Percentiles rank a stretch among this genome's conserved stretches.
Evolutionary conservation across 1,284 basidiomycete genomes (phyloP).

Genomic region (Hymenochaete sp.): DNA sequence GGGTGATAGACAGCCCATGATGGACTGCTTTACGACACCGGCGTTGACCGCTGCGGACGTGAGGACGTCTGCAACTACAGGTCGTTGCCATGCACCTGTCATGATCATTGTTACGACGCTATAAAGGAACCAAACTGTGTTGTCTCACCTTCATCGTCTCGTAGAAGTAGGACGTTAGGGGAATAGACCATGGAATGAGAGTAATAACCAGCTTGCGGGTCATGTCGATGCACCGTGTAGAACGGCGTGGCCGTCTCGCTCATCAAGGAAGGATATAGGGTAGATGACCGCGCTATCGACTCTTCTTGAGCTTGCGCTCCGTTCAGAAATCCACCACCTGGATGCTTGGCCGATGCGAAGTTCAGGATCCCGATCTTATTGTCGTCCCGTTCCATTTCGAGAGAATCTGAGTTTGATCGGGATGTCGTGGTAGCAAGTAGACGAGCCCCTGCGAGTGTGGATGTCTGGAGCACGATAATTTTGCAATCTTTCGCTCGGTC

Average conservation of each 20-base stretch:
- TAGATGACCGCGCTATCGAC: conserved; percentile 22
- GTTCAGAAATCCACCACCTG: conserved; percentile 22
- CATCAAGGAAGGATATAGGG: conserved; percentile 20
- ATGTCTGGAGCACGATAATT: conserved; percentile 14
- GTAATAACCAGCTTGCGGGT: conserved; percentile 20
- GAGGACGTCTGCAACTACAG: conserved; percentile 49
- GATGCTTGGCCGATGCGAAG: conserved; percentile 22
- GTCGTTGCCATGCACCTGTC: conserved; percentile 35
- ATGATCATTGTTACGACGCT: not conserved
- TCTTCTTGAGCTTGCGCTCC: conserved; percentile 23
- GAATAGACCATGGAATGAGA: conserved; percentile 22
- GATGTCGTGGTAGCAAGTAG: conserved; percentile 15
- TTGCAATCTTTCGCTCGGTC: conserved; percentile 12
- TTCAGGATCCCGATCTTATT: conserved; percentile 20
- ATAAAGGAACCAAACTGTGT: not conserved
- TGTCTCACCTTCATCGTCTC: conserved; percentile 16
- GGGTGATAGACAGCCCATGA: conserved; percentile 27
- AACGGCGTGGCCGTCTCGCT: conserved; percentile 18
- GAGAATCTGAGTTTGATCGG: not conserved
- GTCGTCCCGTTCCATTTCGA: conserved; percentile 15
- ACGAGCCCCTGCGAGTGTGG: conserved; percentile 16
- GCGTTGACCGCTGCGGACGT: conserved; percentile 66
- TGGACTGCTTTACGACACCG: conserved; percentile 40
- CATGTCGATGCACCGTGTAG: conserved; percentile 20
- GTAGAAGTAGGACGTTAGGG: conserved; percentile 19